Evolutionary conservation across 1,284 basidiomycete species (phyloP).

Genomic region (Dichomitus squalens): DNA sequence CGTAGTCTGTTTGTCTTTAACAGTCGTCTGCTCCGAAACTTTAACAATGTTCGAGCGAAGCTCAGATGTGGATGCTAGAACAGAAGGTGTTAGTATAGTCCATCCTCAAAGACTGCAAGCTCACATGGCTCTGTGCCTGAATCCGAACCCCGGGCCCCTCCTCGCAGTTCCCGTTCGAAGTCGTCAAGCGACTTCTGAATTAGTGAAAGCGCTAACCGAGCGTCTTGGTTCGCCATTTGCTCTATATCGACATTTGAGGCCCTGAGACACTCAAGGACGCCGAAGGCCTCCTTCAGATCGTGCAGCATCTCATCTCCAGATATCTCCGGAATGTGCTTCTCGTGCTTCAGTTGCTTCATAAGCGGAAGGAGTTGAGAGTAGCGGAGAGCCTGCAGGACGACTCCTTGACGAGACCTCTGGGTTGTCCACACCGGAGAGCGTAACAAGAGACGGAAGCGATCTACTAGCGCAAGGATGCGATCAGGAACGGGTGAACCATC

Average conservation of each 20-base stretch:
- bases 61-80: not conserved
- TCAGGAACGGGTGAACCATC: not conserved
- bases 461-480: not conserved
- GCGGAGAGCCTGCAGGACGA: constrained; percentile 9
- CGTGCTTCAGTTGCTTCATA: not conserved
- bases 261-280: not conserved
- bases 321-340: not conserved
- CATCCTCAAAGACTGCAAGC: not conserved
- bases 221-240: not conserved
- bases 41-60: not conserved
- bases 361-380: constrained; percentile 6
- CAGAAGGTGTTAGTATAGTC: not conserved
- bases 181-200: not conserved
- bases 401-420: constrained; percentile 4
- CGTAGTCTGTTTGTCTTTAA: not conserved
- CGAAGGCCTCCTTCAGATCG: not conserved
- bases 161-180: not conserved
- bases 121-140: not conserved
- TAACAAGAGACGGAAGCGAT: constrained; percentile 4
- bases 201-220: not conserved
- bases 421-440: constrained; percentile 1
- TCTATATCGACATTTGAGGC: not conserved
- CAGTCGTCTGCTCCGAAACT: not conserved
- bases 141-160: not conserved
- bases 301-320: not conserved